A percentile compares a stretch with the other conserved stretches of the same genome.
Evolutionary conservation across 129 eudicot species (phyloP).

Genomic region (Tagetes erecta): DNA sequence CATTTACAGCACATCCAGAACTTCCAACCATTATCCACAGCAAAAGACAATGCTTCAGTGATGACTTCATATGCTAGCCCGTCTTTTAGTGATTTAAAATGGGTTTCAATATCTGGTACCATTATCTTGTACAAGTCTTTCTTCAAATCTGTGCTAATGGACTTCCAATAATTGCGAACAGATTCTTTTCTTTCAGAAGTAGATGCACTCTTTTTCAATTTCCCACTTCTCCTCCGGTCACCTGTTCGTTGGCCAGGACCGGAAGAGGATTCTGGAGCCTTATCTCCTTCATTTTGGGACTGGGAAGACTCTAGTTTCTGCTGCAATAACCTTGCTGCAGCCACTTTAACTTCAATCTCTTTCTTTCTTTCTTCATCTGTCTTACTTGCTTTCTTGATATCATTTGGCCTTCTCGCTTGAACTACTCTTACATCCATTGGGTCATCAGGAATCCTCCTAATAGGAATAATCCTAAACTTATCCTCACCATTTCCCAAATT

Average conservation of each 20-base stretch:
- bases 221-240: conserved; percentile 66
- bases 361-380: conserved; percentile 81
- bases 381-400: conserved; percentile 88
- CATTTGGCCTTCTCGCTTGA: conserved; percentile 79
- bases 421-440: conserved; percentile 78
- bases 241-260: conserved; percentile 49
- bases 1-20: conserved; percentile 90
- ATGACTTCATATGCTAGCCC: conserved; percentile 55
- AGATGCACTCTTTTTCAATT: conserved; percentile 51
- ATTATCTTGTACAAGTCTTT: conserved; percentile 54
- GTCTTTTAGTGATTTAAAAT: conserved; percentile 66
- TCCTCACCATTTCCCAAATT: conserved; percentile 79
- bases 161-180: conserved; percentile 77
- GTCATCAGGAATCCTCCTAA: conserved; percentile 73
- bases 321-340: conserved; percentile 89
- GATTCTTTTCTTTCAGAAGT: conserved; percentile 65
- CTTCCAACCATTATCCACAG: conserved; percentile 61
- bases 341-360: conserved; percentile 94
- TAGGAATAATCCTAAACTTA: conserved; percentile 71
- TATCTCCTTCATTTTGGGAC: conserved; percentile 43
- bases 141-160: conserved; percentile 58
- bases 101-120: conserved; percentile 57
- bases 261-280: conserved; percentile 51
- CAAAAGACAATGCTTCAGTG: conserved; percentile 69
- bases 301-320: conserved; percentile 52